Base-by-base conservation (phyloP, 1,284 basidiomycete species). In the Ceratobasidium papillatum region DNA sequence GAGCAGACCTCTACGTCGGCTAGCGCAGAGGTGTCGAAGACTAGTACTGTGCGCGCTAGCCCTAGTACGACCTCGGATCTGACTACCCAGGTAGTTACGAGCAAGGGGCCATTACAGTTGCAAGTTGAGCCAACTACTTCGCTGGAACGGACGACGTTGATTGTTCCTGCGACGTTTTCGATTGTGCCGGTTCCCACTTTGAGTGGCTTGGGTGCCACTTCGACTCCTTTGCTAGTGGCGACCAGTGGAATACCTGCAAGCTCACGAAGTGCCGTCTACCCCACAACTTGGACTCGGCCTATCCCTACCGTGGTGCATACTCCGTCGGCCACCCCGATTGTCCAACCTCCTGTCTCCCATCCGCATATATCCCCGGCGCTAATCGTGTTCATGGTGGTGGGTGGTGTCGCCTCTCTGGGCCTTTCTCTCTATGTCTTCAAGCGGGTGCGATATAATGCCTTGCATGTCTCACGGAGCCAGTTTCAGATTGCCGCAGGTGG, bases 331-430 rank as follows among this genome's bases (percentile, higher is more conserved):
- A 38, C n/a, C 38, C 41, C 43, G 12, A 61, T 5, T 27, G 58
- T 32, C 34, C 54, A 51, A 9, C 54, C 68, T n/a, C 56, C 38
- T 1, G 17, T 49, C 1, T 61, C 68, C 19, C 68, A 72, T 32
- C 32, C 68, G 45, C 68, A 72, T 72, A 61, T 72, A 72, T 72
- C 68, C 11, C 56, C 68, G 27, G 56, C 56, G 1, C 47, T 72
- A 19, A 51, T 72, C 45, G 56, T 45, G 8, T 59, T 72, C 30
- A 72, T 72, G 68, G 68, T 61, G 11, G 14, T 72, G 25, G 68
- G 68, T 34, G 68, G 56, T 1, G 14, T 49, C 1, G 41, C 25
- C 14, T 56, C 68, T 51, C 30, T 72, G 32, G 68, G 56, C 3
- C 22, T 72, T 14, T 72, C 68, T 7, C 43, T 72, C 14, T 72